These are phyloP conservation scores for Centrapalus pauciflorus DNA, from an alignment of 129 eudicot genomes.

Conservation along the genomic window DNA sequence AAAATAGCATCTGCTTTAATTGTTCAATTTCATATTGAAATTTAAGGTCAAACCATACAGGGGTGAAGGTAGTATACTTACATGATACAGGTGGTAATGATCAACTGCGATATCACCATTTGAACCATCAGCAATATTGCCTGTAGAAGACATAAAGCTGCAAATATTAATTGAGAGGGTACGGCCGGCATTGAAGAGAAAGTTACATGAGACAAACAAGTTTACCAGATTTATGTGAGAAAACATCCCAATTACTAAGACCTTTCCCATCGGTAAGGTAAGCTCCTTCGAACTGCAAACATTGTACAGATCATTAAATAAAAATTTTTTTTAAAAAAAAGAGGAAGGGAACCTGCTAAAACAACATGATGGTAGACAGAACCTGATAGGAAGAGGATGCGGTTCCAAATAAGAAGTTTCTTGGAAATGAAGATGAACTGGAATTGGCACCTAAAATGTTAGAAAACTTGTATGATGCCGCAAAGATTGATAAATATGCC, in stretches of 20 bases:
- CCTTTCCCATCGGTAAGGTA: slow-evolving; percentile 73
- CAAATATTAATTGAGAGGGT: background rate
- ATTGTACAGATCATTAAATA: background rate
- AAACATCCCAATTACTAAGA: slow-evolving; percentile 75
- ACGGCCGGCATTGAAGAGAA: background rate
- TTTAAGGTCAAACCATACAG: background rate
- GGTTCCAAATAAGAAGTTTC: slow-evolving; percentile 68
- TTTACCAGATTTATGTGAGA: slow-evolving; percentile 59
- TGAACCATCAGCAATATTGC: slow-evolving; percentile 54
- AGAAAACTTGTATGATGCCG: slow-evolving; percentile 1
- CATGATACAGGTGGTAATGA: slow-evolving; percentile 66
- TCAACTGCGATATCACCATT: slow-evolving; percentile 76
- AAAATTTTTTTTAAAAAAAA: background rate
- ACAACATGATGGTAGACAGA: background rate
- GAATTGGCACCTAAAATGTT: slow-evolving; percentile 10
- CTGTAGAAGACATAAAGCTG: slow-evolving; percentile 20
- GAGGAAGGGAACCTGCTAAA: slow-evolving; percentile 32
- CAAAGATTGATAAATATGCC: background rate
- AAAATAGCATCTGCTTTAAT: background rate
- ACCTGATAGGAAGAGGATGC: slow-evolving; percentile 95
- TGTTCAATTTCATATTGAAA: background rate
- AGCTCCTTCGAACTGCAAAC: slow-evolving; percentile 76
- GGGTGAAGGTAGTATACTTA: slow-evolving; percentile 4
- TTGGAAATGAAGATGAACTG: slow-evolving; percentile 37
- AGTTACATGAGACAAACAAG: background rate